Percentiles rank a stretch among this genome's conserved stretches.
phyloP scores from a whole-genome alignment of 768 basidiomycete genomes.

The Roridomyces roridus region DNA sequence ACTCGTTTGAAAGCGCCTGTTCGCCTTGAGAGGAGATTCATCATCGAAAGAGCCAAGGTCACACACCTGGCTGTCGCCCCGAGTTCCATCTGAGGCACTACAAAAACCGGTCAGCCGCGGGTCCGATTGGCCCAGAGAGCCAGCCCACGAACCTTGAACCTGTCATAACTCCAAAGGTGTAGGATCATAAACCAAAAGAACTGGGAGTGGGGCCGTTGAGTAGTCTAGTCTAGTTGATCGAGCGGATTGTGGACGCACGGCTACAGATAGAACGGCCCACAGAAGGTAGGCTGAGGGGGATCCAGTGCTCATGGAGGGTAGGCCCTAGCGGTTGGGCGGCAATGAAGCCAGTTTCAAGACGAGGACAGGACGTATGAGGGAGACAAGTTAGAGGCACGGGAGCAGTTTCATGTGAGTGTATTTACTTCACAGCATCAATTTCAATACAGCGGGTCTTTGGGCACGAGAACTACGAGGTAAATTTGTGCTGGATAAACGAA shows the following conservation, averaged over 20 bases:
- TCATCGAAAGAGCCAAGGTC: no score
- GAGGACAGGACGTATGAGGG: no score
- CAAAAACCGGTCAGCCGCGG: not conserved
- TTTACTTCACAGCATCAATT: no score
- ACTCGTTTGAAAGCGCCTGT: slow-evolving; percentile 79
- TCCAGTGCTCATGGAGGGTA: slow-evolving; percentile 66
- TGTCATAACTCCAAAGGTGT: slow-evolving; percentile 85
- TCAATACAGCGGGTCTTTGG: not conserved
- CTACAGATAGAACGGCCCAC: slow-evolving; percentile 73
- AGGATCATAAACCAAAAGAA: slow-evolving; percentile 70
- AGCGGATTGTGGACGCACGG: no score
- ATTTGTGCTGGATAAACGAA: no score
- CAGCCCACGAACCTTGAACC: slow-evolving; percentile 47
- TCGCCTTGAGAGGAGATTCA: no score
- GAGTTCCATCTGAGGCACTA: slow-evolving; percentile 74
- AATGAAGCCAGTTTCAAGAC: slow-evolving; percentile 37
- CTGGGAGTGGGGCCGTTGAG: slow-evolving; percentile 39
- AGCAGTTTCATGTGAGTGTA: no score
- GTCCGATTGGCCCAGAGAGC: not conserved
- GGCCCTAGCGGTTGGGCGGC: slow-evolving; percentile 24
- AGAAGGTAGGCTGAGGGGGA: slow-evolving; percentile 78
- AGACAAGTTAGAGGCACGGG: no score
- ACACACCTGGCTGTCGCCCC: slow-evolving; percentile 66
- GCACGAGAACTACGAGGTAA: no score
- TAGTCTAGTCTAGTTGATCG: no score